Evolutionary conservation across 345 rosid genomes (phyloP), one percentile per base, ranked within the genome.

Genomic region (Sisymbrium altissimum): DNA sequence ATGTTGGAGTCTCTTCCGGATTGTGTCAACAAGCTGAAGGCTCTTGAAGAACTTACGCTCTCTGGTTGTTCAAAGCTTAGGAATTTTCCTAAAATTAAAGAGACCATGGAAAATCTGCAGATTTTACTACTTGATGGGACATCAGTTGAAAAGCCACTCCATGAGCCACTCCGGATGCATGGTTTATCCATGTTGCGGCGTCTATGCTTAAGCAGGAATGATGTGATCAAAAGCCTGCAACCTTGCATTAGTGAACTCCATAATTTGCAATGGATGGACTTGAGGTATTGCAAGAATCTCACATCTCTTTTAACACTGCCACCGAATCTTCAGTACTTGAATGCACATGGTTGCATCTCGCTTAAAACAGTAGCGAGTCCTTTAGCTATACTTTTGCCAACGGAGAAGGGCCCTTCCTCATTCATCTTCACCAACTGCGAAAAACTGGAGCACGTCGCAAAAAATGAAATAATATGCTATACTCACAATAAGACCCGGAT

Each of bases 201-300:
- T 27, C 60, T 72, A 17, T 62, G 69, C 54, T 50, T 72, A 50
- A 72, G 76, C n/a, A 13, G 68, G 14, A 72, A 72, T 6, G 2
- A 72, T 9, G 39, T 2, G 58, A 50, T 72, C 3, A 1, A 9
- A 4, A 50, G 33, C 21, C 3, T 72, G 0, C 45, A 17, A 38
- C 10, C 41, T 50, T 7, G 33, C 69, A 62, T 72, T 1, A 25
- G 76, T 52, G 5, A 62, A 4, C 68, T 72, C 13, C 9, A 52
- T 17, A 21, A 72, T 12, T 7, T 72, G 44, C 18, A 62, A 29
- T 72, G 54, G 63, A 40, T 72, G 1, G 76, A 72, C 5, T 52
- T 72, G 76, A 72, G 6, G 69, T n/a, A 61, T 30, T 72, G 76
- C 69, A 50, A 3, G 52, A 72, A 72, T 39, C 76, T 72, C 19